Conservation (phyloP, 2,329 filamentous ascomycete genomes). For the Xylariaceae sp. region DNA sequence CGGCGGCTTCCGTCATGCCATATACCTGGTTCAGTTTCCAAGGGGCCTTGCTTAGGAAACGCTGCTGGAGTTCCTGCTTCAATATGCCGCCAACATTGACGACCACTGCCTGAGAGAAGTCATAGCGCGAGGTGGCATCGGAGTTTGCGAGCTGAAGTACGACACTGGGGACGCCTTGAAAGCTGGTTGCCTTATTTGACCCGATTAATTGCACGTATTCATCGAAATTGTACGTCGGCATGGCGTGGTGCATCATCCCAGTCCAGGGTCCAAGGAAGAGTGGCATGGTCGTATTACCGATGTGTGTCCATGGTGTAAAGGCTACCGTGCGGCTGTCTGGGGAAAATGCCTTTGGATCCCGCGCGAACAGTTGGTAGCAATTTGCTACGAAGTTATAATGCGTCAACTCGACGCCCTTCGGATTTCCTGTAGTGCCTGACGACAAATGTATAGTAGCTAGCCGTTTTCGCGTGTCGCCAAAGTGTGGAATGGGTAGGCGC, state of each 20-base stretch:
- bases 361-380: slow-evolving; percentile 35
- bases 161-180: slow-evolving; percentile 40
- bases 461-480: slow-evolving; percentile 32
- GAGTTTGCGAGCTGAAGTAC: slow-evolving; percentile 37
- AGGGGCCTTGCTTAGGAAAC: slow-evolving; percentile 30
- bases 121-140: slow-evolving; percentile 34
- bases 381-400: slow-evolving; percentile 30
- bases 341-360: slow-evolving; percentile 37
- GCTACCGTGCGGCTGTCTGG: slow-evolving; percentile 35
- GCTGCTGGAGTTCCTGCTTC: slow-evolving; percentile 33
- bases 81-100: slow-evolving; percentile 39
- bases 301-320: slow-evolving; percentile 44
- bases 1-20: slow-evolving; percentile 45
- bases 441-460: slow-evolving; percentile 39
- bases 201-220: slow-evolving; percentile 34
- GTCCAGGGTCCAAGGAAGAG: slow-evolving; percentile 43
- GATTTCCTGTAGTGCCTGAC: slow-evolving; percentile 27
- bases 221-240: slow-evolving; percentile 39
- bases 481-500: slow-evolving; percentile 36
- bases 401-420: slow-evolving; percentile 29
- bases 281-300: slow-evolving; percentile 43
- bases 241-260: slow-evolving; percentile 44
- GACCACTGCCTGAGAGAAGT: slow-evolving; percentile 37
- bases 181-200: slow-evolving; percentile 35
- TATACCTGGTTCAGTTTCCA: slow-evolving; percentile 43